Conservation (phyloP, 495 filamentous ascomycete genomes). For the Aspergillus hancockii region DNA sequence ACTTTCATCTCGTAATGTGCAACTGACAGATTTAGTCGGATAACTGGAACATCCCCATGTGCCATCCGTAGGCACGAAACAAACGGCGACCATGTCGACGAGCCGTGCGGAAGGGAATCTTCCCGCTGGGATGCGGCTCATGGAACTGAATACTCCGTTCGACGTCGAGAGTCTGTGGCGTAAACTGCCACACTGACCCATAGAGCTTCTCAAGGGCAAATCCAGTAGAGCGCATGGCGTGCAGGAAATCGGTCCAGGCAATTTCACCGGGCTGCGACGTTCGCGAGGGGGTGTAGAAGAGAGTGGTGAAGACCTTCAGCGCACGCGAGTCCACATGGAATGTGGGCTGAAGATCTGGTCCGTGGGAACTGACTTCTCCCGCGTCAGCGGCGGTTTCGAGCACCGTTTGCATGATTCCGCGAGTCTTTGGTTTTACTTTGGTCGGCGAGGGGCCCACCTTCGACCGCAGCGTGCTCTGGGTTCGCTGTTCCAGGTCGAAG, state of each 20-base stretch:
- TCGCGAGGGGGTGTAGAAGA: conserved; percentile 38
- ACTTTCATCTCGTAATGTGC: too few relatives aligned
- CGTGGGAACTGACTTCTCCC: neutral
- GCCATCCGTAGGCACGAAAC: conserved; percentile 47
- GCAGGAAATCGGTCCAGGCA: conserved; percentile 51
- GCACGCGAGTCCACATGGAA: conserved; percentile 45
- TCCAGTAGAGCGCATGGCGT: conserved; percentile 49
- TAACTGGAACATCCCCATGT: conserved; percentile 29
- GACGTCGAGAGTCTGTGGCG: conserved; percentile 34
- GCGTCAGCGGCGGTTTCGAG: neutral
- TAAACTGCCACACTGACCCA: conserved; percentile 55
- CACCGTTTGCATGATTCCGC: neutral
- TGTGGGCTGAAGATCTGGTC: conserved; percentile 21
- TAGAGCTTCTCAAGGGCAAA: conserved; percentile 51
- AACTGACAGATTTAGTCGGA: neutral
- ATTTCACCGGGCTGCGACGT: conserved; percentile 40
- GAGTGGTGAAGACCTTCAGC: conserved; percentile 45
- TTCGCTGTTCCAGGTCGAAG: conserved; percentile 26
- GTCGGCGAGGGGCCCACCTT: conserved; percentile 1
- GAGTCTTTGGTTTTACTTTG: conserved; percentile 40
- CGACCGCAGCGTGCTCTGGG: conserved; percentile 17
- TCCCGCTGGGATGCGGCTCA: conserved; percentile 51
- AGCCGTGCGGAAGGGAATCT: conserved; percentile 44
- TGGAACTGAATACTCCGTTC: conserved; percentile 53
- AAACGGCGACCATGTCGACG: conserved; percentile 44